Conservation (phyloP, 2,329 filamentous ascomycete genomes). For the Tolypocladium tropicale region DNA sequence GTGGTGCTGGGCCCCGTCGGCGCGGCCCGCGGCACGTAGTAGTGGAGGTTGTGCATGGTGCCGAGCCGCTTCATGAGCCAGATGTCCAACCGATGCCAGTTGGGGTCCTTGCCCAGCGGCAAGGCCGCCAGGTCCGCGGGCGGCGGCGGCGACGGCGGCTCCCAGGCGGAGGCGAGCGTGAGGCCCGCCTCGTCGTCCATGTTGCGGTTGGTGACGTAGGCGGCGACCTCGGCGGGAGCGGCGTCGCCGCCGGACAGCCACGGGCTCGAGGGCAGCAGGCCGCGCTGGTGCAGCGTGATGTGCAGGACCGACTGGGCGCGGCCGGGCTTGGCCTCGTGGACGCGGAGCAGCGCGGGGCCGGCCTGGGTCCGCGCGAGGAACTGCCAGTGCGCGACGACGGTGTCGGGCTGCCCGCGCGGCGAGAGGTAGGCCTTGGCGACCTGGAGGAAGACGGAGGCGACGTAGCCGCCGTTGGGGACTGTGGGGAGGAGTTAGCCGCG, state of each 20-base stretch:
- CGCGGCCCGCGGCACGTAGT: slow-evolving; percentile 15
- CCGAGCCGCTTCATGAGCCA: slow-evolving; percentile 14
- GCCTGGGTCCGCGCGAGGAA: slow-evolving; percentile 27
- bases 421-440: slow-evolving; percentile 23
- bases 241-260: slow-evolving; percentile 14
- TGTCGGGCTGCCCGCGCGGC: slow-evolving; percentile 23
- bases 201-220: slow-evolving; percentile 29
- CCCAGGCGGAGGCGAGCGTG: slow-evolving; percentile 16
- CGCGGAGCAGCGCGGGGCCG: slow-evolving; percentile 25
- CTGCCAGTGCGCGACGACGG: slow-evolving; percentile 28
- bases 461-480: slow-evolving; percentile 38
- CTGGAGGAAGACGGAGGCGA: slow-evolving; percentile 28
- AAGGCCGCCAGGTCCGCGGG: slow-evolving; percentile 16
- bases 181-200: slow-evolving; percentile 21
- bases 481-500: not conserved
- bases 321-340: slow-evolving; percentile 32
- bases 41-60: slow-evolving; percentile 16
- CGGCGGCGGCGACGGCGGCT: slow-evolving; percentile 8
- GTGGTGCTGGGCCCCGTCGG: slow-evolving; percentile 5
- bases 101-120: slow-evolving; percentile 11
- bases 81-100: slow-evolving; percentile 15
- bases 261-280: slow-evolving; percentile 19
- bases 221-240: slow-evolving; percentile 21
- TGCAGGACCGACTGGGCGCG: slow-evolving; percentile 30
- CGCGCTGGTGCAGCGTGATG: slow-evolving; percentile 29